A percentile compares a stretch with the other conserved stretches of the same genome.
Evolutionary conservation across 176 grass and related monocot genomes (phyloP).

Genomic region (Raddia distichophylla): DNA sequence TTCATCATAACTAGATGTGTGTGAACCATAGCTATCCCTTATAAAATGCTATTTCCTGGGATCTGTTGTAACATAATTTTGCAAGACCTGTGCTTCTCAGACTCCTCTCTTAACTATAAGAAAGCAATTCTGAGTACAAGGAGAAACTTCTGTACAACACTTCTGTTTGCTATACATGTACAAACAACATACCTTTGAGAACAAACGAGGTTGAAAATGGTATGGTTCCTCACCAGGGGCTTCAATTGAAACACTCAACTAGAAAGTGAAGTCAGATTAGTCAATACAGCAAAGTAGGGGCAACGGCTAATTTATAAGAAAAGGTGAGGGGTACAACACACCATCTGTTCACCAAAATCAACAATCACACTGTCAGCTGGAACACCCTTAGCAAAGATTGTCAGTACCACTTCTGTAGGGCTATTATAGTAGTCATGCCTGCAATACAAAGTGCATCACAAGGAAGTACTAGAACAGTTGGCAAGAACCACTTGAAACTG

Average conservation of each 20-base stretch:
- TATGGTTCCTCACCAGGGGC: conserved; percentile 65
- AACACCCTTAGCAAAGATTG: conserved; percentile 82
- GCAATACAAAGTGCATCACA: conserved; percentile 32
- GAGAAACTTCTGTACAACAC: neutral
- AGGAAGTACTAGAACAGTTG: conserved; percentile 20
- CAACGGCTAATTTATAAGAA: conserved; percentile 13
- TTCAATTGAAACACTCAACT: conserved; percentile 80
- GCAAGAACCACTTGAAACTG: neutral
- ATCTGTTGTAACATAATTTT: neutral
- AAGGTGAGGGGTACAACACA: conserved; percentile 40
- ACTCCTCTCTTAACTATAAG: neutral
- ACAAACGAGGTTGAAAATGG: conserved; percentile 76
- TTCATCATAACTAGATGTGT: neutral
- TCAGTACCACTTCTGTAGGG: conserved; percentile 65
- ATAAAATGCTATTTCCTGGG: neutral
- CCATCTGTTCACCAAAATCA: conserved; percentile 94
- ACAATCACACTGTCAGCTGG: conserved; percentile 62
- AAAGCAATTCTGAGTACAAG: neutral
- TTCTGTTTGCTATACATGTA: neutral
- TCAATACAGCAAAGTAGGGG: neutral
- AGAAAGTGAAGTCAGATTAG: conserved; percentile 36
- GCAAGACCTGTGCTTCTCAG: neutral
- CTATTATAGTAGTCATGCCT: conserved; percentile 87
- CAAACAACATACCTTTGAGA: conserved; percentile 64
- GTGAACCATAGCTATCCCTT: neutral